These are phyloP conservation scores for Ogataea henricii DNA, from an alignment of 805 yeast species.

Conservation along the genomic window DNA sequence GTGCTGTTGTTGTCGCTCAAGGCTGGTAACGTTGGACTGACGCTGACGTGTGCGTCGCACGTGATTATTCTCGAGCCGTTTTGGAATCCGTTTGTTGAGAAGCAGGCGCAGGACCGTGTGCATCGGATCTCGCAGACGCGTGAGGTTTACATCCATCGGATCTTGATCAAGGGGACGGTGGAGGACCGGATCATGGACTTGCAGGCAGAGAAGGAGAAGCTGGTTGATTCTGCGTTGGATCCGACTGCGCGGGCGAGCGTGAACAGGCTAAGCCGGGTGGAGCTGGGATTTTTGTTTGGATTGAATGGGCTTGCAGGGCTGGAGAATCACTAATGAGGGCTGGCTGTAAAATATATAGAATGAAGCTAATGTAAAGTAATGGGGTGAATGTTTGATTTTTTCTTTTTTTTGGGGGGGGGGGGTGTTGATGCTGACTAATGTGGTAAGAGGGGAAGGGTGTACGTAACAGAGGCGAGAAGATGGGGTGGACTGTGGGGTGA, in stretches of 20 bases:
- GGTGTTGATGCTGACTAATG: not conserved
- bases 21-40: slow-evolving; percentile 95
- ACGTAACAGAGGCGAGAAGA: too few relatives aligned
- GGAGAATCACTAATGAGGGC: slow-evolving; percentile 21
- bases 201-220: slow-evolving; percentile 73
- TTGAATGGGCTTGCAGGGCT: slow-evolving; percentile 30
- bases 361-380: not conserved
- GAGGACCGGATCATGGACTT: slow-evolving; percentile 87
- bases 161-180: slow-evolving; percentile 70
- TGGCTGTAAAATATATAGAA: not conserved
- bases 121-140: slow-evolving; percentile 89
- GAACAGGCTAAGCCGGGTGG: slow-evolving; percentile 62
- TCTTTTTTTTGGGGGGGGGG: not conserved
- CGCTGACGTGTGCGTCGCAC: slow-evolving; percentile 92
- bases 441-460: not conserved
- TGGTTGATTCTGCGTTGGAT: slow-evolving; percentile 83
- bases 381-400: not conserved
- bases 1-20: slow-evolving; percentile 80
- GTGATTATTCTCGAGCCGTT: slow-evolving; percentile 92
- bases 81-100: slow-evolving; percentile 98
- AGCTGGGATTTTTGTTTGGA: slow-evolving; percentile 77
- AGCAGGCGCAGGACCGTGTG: slow-evolving; percentile 95
- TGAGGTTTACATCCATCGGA: slow-evolving; percentile 74
- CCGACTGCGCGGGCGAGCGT: slow-evolving; percentile 69
- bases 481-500: too few relatives aligned